These are phyloP conservation scores for Fusarium stilboides DNA, from an alignment of 2,329 filamentous ascomycete species.

Conservation along the genomic window DNA sequence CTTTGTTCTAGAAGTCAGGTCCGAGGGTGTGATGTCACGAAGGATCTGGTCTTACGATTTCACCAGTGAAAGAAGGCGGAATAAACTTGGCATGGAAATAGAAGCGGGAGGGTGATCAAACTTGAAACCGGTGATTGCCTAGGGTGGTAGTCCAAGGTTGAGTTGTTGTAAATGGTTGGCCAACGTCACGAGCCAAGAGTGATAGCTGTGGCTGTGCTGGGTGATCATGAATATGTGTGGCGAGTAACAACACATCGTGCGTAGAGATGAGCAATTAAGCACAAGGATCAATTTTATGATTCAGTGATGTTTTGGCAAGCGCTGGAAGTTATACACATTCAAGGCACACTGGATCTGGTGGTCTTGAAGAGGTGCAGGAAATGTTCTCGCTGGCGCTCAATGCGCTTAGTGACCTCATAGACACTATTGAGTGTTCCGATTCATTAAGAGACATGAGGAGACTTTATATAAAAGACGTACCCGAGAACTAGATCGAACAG, in stretches of 20 bases:
- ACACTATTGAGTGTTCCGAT: too few species aligned
- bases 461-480: too few species aligned
- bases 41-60: neutral
- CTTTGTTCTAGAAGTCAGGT: neutral
- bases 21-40: conserved; percentile 1
- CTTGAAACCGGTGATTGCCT: neutral
- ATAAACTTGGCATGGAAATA: neutral
- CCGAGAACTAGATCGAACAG: too few species aligned
- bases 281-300: neutral
- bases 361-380: too few species aligned
- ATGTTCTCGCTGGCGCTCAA: too few species aligned
- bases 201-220: conserved; percentile 6
- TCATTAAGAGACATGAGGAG: too few species aligned
- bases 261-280: neutral
- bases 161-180: conserved; percentile 12
- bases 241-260: neutral
- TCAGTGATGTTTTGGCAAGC: neutral
- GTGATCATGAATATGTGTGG: conserved; percentile 4
- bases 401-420: too few species aligned
- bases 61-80: neutral
- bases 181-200: conserved; percentile 9
- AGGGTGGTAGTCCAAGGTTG: too few species aligned
- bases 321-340: neutral
- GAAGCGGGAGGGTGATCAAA: neutral
- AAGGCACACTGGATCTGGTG: too few species aligned